A percentile compares a stretch with the other conserved stretches of the same genome.
These are phyloP conservation scores for Fraxinus excelsior DNA, from an alignment of 257 asterid genomes.

Conservation along the genomic window DNA sequence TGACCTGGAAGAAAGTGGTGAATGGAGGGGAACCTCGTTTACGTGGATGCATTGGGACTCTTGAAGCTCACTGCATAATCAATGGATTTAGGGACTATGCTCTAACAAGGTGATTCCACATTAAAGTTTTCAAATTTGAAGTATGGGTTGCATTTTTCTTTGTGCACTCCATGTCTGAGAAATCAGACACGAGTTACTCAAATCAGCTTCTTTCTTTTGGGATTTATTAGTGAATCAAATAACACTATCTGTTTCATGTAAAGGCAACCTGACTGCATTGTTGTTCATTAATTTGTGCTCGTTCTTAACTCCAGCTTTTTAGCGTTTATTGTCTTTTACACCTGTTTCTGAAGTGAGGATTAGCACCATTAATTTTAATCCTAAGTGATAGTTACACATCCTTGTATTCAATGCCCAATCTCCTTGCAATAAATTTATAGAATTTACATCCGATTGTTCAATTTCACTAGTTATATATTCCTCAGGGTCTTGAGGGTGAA, in stretches of 20 bases:
- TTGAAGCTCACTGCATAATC: slow-evolving; percentile 77
- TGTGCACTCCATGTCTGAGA: slow-evolving; percentile 10
- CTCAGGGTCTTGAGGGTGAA: background rate
- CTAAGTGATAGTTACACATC: background rate
- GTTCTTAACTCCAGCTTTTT: slow-evolving; percentile 5
- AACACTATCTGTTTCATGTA: background rate
- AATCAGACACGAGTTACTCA: background rate
- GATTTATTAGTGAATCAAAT: background rate
- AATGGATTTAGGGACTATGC: slow-evolving; percentile 92
- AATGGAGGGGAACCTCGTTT: slow-evolving; percentile 94
- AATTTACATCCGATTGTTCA: background rate
- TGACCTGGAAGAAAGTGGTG: slow-evolving; percentile 89
- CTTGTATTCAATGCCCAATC: background rate
- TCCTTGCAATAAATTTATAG: background rate
- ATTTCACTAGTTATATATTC: background rate
- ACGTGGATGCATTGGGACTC: slow-evolving; percentile 97
- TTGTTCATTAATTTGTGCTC: slow-evolving; percentile 4
- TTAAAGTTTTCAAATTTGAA: background rate
- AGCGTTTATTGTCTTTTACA: background rate
- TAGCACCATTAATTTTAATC: background rate
- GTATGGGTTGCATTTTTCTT: slow-evolving; percentile 2
- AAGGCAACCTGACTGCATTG: background rate
- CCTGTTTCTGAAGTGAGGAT: slow-evolving; percentile 5
- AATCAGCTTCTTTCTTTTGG: background rate
- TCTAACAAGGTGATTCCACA: slow-evolving; percentile 64